Percentiles rank a stretch among this genome's conserved stretches.
phyloP scores from a whole-genome alignment of 2,329 filamentous ascomycete species.

The Sclerotiophoma versabilis region DNA sequence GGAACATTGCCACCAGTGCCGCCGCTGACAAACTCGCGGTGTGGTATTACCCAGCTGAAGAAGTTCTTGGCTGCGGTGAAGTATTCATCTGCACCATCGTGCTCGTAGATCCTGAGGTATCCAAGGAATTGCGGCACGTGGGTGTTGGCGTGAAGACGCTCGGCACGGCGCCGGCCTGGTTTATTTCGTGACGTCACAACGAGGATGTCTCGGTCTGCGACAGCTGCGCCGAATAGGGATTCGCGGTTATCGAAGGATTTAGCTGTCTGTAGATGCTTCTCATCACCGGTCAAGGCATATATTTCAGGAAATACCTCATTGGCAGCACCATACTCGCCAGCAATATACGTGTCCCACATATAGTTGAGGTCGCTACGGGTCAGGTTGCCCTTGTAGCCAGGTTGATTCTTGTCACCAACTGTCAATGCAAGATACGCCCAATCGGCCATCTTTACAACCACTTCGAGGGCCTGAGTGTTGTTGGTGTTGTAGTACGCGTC shows the following conservation, averaged over 20 bases:
- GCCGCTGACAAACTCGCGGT: slow-evolving; percentile 4
- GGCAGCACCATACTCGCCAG: slow-evolving; percentile 5
- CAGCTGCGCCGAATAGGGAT: slow-evolving; percentile 1
- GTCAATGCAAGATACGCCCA: slow-evolving; percentile 7
- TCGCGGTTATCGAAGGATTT: slow-evolving; percentile 6
- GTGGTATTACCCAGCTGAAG: slow-evolving; percentile 1
- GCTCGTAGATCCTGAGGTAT: slow-evolving; percentile 1
- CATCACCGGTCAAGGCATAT: slow-evolving; percentile 1
- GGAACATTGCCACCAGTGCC: slow-evolving; percentile 1
- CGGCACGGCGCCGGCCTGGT: slow-evolving; percentile 1
- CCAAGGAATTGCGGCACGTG: slow-evolving; percentile 4
- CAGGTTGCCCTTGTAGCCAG: slow-evolving; percentile 4
- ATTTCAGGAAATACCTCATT: slow-evolving; percentile 7
- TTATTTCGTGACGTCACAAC: slow-evolving; percentile 1
- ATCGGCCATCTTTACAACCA: slow-evolving; percentile 4
- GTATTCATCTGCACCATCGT: slow-evolving; percentile 1
- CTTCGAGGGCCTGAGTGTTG: slow-evolving; percentile 1
- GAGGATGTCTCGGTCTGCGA: slow-evolving; percentile 1
- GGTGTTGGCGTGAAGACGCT: slow-evolving; percentile 8
- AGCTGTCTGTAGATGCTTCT: slow-evolving; percentile 2
- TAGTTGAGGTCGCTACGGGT: slow-evolving; percentile 11
- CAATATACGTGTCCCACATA: slow-evolving; percentile 12
- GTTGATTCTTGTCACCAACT: slow-evolving; percentile 3
- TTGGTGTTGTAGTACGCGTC: slow-evolving; percentile 8
- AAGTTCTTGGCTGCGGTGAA: slow-evolving; percentile 6